Conservation (phyloP, 441 rosid genomes). For the Mallotus repandus region DNA sequence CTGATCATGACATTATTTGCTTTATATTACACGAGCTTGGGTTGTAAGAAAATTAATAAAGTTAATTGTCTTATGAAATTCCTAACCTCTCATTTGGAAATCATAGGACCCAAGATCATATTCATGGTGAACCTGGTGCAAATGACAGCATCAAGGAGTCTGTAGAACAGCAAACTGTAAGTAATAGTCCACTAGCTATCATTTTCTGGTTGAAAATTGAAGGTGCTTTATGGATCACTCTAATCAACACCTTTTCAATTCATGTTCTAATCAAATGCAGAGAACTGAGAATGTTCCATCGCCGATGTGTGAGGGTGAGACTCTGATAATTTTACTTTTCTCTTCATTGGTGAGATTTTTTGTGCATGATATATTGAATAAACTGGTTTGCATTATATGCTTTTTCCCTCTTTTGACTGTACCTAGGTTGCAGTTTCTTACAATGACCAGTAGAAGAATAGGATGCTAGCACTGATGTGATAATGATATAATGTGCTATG, state of each 20-base stretch:
- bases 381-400: neutral
- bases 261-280: slow-evolving; percentile 34
- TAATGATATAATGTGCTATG: neutral
- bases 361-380: too few relatives aligned
- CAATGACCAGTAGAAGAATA: neutral
- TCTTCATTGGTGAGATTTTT: neutral
- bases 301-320: slow-evolving; percentile 42
- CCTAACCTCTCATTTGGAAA: slow-evolving; percentile 16
- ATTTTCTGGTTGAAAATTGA: slow-evolving; percentile 11
- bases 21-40: neutral
- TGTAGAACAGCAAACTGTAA: slow-evolving; percentile 43
- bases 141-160: slow-evolving; percentile 29
- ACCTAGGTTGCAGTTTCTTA: neutral
- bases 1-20: neutral
- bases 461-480: neutral
- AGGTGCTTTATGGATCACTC: slow-evolving; percentile 13
- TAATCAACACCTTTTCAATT: neutral
- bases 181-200: slow-evolving; percentile 18
- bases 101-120: slow-evolving; percentile 42
- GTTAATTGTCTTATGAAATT: neutral
- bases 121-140: slow-evolving; percentile 35
- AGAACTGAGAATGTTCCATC: slow-evolving; percentile 30
- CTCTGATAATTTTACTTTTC: neutral
- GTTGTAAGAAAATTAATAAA: neutral
- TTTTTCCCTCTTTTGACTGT: neutral